A percentile compares a stretch with the other conserved stretches of the same genome.
Conservation (phyloP, 2,329 filamentous ascomycete species). For the Phaeophleospora eucalypticola region DNA sequence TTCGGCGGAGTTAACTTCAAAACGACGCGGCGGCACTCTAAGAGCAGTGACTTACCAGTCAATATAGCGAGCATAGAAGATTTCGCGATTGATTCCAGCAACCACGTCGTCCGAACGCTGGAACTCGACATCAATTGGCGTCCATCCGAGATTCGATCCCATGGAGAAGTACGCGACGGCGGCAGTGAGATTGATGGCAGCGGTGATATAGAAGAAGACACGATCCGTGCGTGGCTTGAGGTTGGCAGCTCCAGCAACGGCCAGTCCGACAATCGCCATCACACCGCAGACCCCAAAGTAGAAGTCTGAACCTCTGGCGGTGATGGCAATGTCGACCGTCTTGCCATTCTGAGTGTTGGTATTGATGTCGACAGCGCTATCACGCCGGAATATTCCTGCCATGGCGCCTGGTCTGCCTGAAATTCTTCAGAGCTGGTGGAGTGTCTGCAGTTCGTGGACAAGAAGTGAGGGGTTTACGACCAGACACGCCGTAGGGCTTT, state of each 20-base stretch:
- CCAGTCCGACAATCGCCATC: constrained; percentile 54
- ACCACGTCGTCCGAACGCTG: constrained; percentile 43
- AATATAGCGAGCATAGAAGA: constrained; percentile 65
- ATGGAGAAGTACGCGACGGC: constrained; percentile 63
- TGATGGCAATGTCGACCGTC: constrained; percentile 54
- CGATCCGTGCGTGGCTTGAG: constrained; percentile 54
- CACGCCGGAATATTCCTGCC: constrained; percentile 11
- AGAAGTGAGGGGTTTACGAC: not conserved
- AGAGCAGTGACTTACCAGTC: constrained; percentile 47
- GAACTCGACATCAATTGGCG: constrained; percentile 61
- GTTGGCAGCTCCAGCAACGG: constrained; percentile 50
- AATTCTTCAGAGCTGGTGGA: not conserved
- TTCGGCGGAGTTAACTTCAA: not conserved
- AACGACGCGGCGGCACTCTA: not conserved
- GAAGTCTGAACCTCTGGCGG: constrained; percentile 57
- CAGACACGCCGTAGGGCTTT: not conserved
- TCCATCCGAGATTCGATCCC: constrained; percentile 61
- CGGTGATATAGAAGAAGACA: constrained; percentile 62
- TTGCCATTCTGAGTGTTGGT: constrained; percentile 44
- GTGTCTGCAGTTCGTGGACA: not conserved
- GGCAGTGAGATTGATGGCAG: constrained; percentile 55
- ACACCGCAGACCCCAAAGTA: constrained; percentile 60
- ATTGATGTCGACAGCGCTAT: constrained; percentile 17
- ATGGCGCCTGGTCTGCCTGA: not conserved
- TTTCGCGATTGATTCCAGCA: constrained; percentile 53